phyloP scores from a whole-genome alignment of 1,139 yeast genomes.

The Suhomyces ambrosiae region DNA sequence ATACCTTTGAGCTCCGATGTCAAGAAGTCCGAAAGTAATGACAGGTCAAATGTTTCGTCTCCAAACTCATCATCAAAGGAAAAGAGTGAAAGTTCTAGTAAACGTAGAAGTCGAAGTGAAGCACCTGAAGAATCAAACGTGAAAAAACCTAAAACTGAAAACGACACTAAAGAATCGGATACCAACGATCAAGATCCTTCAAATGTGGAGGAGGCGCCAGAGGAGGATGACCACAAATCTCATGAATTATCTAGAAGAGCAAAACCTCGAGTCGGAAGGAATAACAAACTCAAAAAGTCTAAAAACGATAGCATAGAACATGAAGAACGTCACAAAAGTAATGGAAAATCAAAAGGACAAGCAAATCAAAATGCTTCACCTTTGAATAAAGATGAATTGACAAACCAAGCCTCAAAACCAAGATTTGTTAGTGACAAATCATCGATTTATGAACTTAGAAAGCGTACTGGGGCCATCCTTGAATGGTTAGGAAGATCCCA shows the following conservation, averaged over 20 bases:
- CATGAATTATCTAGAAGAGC: conserved; percentile 12
- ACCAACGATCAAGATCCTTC: conserved; percentile 19
- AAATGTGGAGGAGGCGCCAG: conserved; percentile 20
- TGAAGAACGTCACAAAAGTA: conserved; percentile 2
- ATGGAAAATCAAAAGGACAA: conserved; percentile 15
- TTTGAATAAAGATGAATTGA: conserved; percentile 40
- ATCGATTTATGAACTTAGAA: conserved; percentile 77
- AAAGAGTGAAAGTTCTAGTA: conserved; percentile 10
- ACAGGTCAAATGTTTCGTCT: conserved; percentile 7
- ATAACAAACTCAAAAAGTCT: conserved; percentile 12
- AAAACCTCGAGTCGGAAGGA: conserved; percentile 11
- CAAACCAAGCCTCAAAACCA: conserved; percentile 76
- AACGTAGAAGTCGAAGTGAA: conserved; percentile 5
- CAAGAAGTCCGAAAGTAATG: conserved; percentile 21
- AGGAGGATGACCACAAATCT: conserved; percentile 20
- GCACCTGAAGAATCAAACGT: conserved; percentile 6
- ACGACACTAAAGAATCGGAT: conserved; percentile 20
- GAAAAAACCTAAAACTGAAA: conserved; percentile 12
- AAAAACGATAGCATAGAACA: conserved; percentile 1
- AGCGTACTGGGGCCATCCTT: conserved; percentile 84
- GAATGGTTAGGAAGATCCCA: conserved; percentile 90
- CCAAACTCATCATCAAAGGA: conserved; percentile 5
- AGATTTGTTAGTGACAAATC: conserved; percentile 76
- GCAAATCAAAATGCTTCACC: conserved; percentile 9
- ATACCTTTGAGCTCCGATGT: conserved; percentile 16